Evolutionary conservation across 2,329 filamentous ascomycete genomes (phyloP).

Genomic region (Ophiocordyceps robertsii): DNA sequence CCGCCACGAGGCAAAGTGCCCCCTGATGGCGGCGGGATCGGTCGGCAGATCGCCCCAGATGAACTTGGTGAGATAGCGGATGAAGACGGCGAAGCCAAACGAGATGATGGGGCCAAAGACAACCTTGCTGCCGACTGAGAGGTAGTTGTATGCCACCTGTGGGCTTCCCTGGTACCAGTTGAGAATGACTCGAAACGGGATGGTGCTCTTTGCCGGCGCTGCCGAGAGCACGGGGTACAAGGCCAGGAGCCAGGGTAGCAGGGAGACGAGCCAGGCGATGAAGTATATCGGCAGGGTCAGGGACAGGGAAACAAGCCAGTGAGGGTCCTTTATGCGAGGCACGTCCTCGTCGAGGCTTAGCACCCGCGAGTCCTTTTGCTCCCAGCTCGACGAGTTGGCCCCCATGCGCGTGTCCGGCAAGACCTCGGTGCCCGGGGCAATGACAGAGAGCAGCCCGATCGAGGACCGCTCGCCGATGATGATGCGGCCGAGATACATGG

Average conservation of each 20-base stretch:
- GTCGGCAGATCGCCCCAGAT: slow-evolving; percentile 23
- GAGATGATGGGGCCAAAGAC: slow-evolving; percentile 27
- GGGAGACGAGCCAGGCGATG: slow-evolving; percentile 24
- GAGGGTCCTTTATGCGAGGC: slow-evolving; percentile 23
- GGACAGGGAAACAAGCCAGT: slow-evolving; percentile 29
- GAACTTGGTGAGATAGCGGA: slow-evolving; percentile 26
- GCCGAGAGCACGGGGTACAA: slow-evolving; percentile 29
- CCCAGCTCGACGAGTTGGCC: slow-evolving; percentile 43
- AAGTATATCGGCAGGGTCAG: slow-evolving; percentile 27
- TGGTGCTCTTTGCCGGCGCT: slow-evolving; percentile 16
- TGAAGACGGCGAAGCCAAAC: slow-evolving; percentile 25
- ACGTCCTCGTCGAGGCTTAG: slow-evolving; percentile 30
- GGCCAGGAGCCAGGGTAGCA: slow-evolving; percentile 30
- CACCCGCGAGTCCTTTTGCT: slow-evolving; percentile 26
- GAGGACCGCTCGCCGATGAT: slow-evolving; percentile 31
- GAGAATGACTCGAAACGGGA: slow-evolving; percentile 27
- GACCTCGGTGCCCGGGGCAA: slow-evolving; percentile 35
- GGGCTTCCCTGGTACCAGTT: slow-evolving; percentile 33
- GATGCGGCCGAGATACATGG: slow-evolving; percentile 41
- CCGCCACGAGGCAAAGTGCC: slow-evolving; percentile 28
- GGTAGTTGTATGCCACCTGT: slow-evolving; percentile 34
- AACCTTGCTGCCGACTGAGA: slow-evolving; percentile 27
- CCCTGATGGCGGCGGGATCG: slow-evolving; percentile 14
- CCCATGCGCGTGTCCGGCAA: slow-evolving; percentile 37
- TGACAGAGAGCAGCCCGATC: slow-evolving; percentile 32